Evolutionary conservation across 495 filamentous ascomycete species (phyloP), one percentile per base, ranked within the genome.

Genomic region (Neurospora terricola): DNA sequence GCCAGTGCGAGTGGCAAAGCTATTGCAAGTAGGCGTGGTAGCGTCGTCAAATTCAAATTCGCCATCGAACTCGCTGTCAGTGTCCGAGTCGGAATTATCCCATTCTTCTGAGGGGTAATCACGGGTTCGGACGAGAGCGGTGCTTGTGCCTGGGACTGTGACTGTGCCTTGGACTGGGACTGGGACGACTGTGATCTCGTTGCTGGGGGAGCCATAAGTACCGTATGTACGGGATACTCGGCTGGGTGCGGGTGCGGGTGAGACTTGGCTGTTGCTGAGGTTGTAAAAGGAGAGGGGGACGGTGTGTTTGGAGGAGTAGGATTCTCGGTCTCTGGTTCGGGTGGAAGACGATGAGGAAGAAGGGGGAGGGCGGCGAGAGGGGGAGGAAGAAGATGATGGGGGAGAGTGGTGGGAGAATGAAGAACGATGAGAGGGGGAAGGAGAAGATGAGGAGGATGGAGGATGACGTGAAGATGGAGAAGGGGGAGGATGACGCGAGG

Each of bases 251-350:
- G 54, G 54, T 30, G 54, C 54, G 14, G 54, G 54, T 66, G 54
- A 66, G 54, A 66, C 54, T 66, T 66, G 54, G 54, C 54, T 66
- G 54, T 66, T 66, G 14, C 1, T 34, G 6, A 66, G 54, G 54
- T 66, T 66, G 27, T 66, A 66, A 7, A 62, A 62, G 27, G 54
- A 66, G 11, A 66, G 27, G 14, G 54, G 54, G 74, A 86, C 88
- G 78, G 88, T 88, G 80, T 82, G 97, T 14, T 88, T 92, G 73
- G 84, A 88, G 66, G 78, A 80, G 27, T 78, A 77, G 71, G 81
- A 81, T 34, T 39, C 70, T n/a, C 27, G 16, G 12, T 2, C 12
- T n/a, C 10, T 30, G 38, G 7, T 34, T 34, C 38, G 18, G n/a
- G 18, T 1, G n/a, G 70, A 68, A 68, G 71, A 73, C 38, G 66